Evolutionary conservation across 306 rosid genomes (phyloP).

Genomic region (Castanea mollissima): DNA sequence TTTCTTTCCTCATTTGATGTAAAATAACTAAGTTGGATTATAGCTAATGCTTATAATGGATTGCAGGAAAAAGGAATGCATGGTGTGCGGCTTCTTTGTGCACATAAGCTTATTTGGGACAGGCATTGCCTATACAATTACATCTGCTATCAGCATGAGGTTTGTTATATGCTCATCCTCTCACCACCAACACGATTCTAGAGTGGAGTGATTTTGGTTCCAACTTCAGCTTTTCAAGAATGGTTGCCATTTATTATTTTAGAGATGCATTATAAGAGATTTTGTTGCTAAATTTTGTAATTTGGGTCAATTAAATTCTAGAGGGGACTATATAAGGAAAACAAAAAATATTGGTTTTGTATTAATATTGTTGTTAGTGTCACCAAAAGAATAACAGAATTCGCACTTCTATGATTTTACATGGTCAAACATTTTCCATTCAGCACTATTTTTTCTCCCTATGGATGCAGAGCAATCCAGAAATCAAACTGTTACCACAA

Average conservation of each 20-base stretch:
- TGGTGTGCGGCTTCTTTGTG: slow-evolving; percentile 39
- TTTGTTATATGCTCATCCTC: slow-evolving; percentile 10
- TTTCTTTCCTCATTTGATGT: background rate
- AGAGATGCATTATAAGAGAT: too few relatives aligned
- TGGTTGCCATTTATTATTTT: too few relatives aligned
- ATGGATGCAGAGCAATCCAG: slow-evolving; percentile 49
- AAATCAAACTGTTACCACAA: slow-evolving; percentile 37
- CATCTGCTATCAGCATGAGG: slow-evolving; percentile 58
- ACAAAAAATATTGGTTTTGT: background rate
- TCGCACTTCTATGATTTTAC: too few relatives aligned
- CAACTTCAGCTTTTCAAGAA: background rate
- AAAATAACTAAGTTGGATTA: too few relatives aligned
- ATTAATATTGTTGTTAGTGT: too few relatives aligned
- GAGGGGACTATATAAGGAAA: too few relatives aligned
- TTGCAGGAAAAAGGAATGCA: slow-evolving; percentile 37
- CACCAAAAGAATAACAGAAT: too few relatives aligned
- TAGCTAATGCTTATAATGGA: slow-evolving; percentile 1
- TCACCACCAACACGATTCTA: background rate
- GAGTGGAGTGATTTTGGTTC: background rate
- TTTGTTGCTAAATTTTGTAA: too few relatives aligned
- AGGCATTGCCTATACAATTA: slow-evolving; percentile 58
- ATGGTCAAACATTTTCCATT: too few relatives aligned
- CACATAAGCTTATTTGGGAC: slow-evolving; percentile 49
- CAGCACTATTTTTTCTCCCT: slow-evolving; percentile 13
- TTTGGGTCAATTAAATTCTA: too few relatives aligned